Evolutionary conservation across 2,329 filamentous ascomycete species (phyloP), one percentile per base, ranked within the genome.

Genomic region (Exophiala alcalophila): DNA sequence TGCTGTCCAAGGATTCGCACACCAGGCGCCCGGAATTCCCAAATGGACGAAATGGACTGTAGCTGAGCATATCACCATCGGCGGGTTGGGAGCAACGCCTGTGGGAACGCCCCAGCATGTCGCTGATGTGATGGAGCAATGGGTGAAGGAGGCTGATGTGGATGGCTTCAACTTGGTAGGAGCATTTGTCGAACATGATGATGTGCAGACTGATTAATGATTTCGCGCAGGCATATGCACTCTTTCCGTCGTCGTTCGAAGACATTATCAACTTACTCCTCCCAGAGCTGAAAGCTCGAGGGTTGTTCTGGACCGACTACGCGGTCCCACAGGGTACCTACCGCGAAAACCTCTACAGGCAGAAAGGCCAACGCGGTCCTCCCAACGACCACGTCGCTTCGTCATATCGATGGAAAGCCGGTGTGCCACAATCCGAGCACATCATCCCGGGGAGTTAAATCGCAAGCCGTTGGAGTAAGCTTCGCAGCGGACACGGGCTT

Each of bases 91-190:
- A 0, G 71, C 73, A 0, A 65, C 73, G 2, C 57, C 62, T 4
- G 64, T 76, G 9, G 74, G 83, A 0, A 84, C 80, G 0, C 67
- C 82, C 0, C 61, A 70, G 11, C 75, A 78, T 52, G 80, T 86
- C 1, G 83, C 80, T 0, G 82, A 87, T 57, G 71, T 74, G 25
- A 69, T 87, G 38, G 79, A 86, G 62, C 62, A 67, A 0, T 87
- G 83, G 82, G 68, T 85, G 0, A 57, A 68, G 4, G 81, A 84
- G 57, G 81, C 79, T 0, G 83, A 84, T 51, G 74, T 87, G 1
- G 83, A 87, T 57, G 83, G 83, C 0, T 88, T 88, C 63, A 88
- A 88, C 52, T 44, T 74, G 15, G 65, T 60, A n/a, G n/a, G n/a
- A n/a, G 7, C 70, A 75, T 58, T 68, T 72, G 14, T 69, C 69